Evolutionary conservation across 1,284 basidiomycete species (phyloP).

Genomic region (Phaffia rhodozyma): DNA sequence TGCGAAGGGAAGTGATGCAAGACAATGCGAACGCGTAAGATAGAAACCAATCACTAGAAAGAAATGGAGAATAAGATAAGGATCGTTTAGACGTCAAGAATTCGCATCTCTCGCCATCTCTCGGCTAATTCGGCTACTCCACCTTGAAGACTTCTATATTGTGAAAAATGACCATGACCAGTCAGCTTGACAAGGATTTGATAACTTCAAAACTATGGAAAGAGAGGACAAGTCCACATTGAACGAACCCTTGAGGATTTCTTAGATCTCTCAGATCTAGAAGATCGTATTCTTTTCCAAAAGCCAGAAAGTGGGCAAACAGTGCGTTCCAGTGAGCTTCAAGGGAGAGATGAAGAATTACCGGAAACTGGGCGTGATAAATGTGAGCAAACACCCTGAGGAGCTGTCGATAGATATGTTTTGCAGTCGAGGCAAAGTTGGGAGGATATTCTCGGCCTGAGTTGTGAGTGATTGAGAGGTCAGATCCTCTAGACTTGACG

Average conservation of each 20-base stretch:
- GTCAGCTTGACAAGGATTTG: background rate
- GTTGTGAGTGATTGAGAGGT: conserved; percentile 1
- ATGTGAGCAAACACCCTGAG: conserved; percentile 95
- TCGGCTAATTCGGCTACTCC: conserved; percentile 80
- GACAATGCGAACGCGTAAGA: no score
- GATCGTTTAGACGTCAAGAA: conserved; percentile 40
- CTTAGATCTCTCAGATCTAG: conserved; percentile 48
- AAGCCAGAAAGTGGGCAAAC: conserved; percentile 92
- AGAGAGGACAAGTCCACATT: background rate
- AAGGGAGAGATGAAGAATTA: conserved; percentile 80
- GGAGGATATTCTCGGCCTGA: conserved; percentile 80
- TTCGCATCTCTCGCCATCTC: conserved; percentile 73
- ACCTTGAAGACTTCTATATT: background rate
- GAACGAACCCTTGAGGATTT: conserved; percentile 33
- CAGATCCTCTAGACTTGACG: background rate
- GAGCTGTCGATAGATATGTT: conserved; percentile 93
- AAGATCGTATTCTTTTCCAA: conserved; percentile 69
- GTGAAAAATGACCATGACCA: background rate
- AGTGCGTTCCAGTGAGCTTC: conserved; percentile 98
- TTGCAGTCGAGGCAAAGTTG: conserved; percentile 80
- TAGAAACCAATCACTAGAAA: no score
- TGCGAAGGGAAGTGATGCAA: no score
- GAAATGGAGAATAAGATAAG: no score
- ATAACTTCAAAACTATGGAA: background rate
- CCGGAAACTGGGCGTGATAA: conserved; percentile 87